phyloP scores from a whole-genome alignment of 768 basidiomycete species.

The Russula virescens region DNA sequence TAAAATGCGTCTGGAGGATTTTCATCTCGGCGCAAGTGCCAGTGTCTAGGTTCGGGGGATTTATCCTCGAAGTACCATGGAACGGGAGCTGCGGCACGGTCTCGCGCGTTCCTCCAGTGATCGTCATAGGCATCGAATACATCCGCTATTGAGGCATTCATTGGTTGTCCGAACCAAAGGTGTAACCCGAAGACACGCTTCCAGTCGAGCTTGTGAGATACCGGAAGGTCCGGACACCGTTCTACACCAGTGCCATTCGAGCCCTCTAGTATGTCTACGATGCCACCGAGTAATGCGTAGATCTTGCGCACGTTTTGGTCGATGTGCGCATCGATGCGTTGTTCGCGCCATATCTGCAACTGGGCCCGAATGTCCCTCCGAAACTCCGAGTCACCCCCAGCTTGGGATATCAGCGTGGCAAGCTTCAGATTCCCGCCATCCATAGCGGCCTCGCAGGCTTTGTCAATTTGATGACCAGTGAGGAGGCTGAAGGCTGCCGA shows the following conservation, averaged over 20 bases:
- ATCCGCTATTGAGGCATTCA: conserved; percentile 64
- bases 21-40: conserved; percentile 41
- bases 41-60: conserved; percentile 28
- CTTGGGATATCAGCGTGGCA: conserved; percentile 85
- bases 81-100: conserved; percentile 46
- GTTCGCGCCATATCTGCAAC: conserved; percentile 74
- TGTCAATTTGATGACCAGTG: conserved; percentile 82
- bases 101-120: conserved; percentile 34
- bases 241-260: conserved; percentile 46
- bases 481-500: conserved; percentile 67
- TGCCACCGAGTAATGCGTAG: conserved; percentile 80
- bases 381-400: conserved; percentile 71
- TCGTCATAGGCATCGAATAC: conserved; percentile 59
- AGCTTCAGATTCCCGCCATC: conserved; percentile 77
- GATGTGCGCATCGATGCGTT: conserved; percentile 66
- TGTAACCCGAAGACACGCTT: conserved; percentile 86
- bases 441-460: conserved; percentile 68
- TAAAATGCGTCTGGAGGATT: conserved; percentile 67
- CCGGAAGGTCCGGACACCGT: conserved; percentile 50
- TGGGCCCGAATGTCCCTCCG: conserved; percentile 69
- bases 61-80: conserved; percentile 50
- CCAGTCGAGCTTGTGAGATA: conserved; percentile 83
- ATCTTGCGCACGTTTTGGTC: conserved; percentile 64
- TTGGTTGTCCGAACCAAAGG: conserved; percentile 78
- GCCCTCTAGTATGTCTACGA: conserved; percentile 53